Percentiles rank a stretch among this genome's conserved stretches.
Evolutionary conservation across 257 asterid species (phyloP).

Genomic region (Verbascum thapsus): DNA sequence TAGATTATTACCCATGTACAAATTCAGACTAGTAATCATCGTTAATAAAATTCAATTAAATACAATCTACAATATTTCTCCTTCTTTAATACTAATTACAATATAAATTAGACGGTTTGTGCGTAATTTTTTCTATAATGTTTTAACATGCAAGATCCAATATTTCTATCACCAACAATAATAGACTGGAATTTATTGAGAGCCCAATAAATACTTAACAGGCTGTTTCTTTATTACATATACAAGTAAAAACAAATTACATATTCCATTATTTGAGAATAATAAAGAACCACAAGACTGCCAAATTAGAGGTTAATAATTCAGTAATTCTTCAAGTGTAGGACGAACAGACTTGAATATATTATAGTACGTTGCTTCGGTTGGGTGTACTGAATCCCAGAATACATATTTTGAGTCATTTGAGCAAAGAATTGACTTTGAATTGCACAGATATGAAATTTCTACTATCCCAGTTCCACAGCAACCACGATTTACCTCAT

Average conservation of each 20-base stretch:
- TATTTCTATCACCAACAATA: too few species aligned
- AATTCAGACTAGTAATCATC: neutral
- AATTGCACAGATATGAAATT: slow-evolving; percentile 47
- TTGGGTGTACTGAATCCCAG: slow-evolving; percentile 74
- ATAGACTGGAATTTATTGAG: too few species aligned
- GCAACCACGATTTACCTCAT: slow-evolving; percentile 50
- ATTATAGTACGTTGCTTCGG: slow-evolving; percentile 47
- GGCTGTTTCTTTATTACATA: too few species aligned
- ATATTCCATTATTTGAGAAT: too few species aligned
- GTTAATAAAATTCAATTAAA: neutral
- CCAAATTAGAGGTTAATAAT: neutral
- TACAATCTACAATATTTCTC: slow-evolving; percentile 1
- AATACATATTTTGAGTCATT: slow-evolving; percentile 56
- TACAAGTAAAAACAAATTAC: too few species aligned
- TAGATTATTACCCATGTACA: too few species aligned
- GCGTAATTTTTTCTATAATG: too few species aligned
- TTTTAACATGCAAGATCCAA: too few species aligned
- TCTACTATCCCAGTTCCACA: slow-evolving; percentile 70
- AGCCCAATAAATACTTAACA: too few species aligned
- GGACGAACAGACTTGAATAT: slow-evolving; percentile 43
- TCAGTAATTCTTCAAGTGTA: slow-evolving; percentile 16
- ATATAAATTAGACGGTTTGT: too few species aligned
- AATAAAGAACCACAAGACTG: too few species aligned
- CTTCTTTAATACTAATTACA: too few species aligned
- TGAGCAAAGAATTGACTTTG: slow-evolving; percentile 38